Conservation (phyloP, 2,329 filamentous ascomycete genomes). For the Phaeosphaeria sp. region DNA sequence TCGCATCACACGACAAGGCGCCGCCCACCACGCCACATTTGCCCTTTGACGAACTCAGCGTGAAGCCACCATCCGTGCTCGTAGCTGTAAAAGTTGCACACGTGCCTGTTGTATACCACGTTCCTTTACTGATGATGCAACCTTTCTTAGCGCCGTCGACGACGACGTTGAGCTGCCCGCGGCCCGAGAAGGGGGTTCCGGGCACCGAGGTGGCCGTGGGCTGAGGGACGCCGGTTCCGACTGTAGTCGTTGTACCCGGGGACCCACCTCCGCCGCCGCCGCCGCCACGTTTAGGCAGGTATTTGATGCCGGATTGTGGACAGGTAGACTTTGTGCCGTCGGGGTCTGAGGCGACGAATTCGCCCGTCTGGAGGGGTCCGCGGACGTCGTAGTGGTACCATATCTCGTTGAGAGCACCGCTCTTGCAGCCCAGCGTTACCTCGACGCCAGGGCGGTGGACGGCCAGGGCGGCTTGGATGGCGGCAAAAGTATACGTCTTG, state of each 20-base stretch:
- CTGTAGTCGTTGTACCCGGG: constrained; percentile 37
- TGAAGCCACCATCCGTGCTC: constrained; percentile 38
- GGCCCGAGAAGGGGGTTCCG: constrained; percentile 60
- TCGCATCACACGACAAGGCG: constrained; percentile 62
- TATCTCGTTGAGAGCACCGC: constrained; percentile 58
- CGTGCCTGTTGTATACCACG: constrained; percentile 71
- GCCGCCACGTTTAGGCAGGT: constrained; percentile 62
- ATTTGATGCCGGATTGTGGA: constrained; percentile 67
- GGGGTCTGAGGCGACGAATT: constrained; percentile 64
- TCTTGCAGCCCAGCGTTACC: constrained; percentile 65
- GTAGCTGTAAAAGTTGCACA: constrained; percentile 70
- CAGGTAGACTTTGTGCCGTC: constrained; percentile 68
- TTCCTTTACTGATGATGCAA: constrained; percentile 71
- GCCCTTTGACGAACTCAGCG: constrained; percentile 42
- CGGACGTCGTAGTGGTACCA: constrained; percentile 70
- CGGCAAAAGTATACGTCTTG: constrained; percentile 64
- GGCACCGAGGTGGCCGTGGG: constrained; percentile 45
- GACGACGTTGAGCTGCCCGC: constrained; percentile 65
- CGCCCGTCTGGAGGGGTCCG: constrained; percentile 65
- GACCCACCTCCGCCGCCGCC: constrained; percentile 22
- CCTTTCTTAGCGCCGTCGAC: constrained; percentile 59
- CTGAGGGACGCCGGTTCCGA: constrained; percentile 22
- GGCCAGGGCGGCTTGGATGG: constrained; percentile 66
- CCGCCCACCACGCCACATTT: constrained; percentile 62
- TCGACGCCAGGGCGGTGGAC: constrained; percentile 60